phyloP scores from a whole-genome alignment of 495 filamentous ascomycete species.

The Neurospora tetrasperma region DNA sequence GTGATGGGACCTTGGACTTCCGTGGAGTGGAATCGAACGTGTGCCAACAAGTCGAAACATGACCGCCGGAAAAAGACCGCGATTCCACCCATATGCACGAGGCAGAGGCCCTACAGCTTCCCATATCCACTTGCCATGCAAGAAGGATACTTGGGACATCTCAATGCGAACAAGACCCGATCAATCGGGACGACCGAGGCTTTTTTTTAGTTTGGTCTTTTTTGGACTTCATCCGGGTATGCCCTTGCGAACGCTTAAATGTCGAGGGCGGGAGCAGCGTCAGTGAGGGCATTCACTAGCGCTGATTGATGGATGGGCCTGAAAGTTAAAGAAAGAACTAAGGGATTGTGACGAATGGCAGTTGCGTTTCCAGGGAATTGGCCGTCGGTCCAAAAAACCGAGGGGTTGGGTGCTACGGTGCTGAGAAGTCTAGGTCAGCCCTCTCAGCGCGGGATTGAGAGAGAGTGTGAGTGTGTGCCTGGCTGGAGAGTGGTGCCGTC shows the following conservation, averaged over 20 bases:
- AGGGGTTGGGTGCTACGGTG: constrained; percentile 20
- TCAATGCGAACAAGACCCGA: constrained; percentile 4
- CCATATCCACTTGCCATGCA: background rate
- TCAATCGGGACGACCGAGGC: background rate
- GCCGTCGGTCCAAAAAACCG: constrained; percentile 1
- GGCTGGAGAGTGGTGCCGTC: background rate
- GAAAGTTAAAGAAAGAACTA: background rate
- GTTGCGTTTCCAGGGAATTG: background rate
- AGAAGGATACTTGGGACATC: background rate
- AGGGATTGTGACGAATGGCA: constrained; percentile 10
- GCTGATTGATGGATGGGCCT: background rate
- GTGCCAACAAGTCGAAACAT: background rate
- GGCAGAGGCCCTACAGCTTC: background rate
- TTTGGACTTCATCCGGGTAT: background rate
- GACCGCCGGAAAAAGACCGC: background rate
- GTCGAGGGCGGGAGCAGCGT: background rate
- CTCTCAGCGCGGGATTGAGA: background rate
- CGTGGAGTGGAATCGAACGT: background rate
- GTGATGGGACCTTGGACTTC: background rate
- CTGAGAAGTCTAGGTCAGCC: constrained; percentile 1
- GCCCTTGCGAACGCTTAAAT: background rate
- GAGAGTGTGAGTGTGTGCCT: background rate
- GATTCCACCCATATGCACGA: background rate
- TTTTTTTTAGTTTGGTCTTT: background rate
- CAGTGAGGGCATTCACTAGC: background rate